phyloP scores from a whole-genome alignment of 2,329 filamentous ascomycete genomes.

The Aureobasidium vineae region DNA sequence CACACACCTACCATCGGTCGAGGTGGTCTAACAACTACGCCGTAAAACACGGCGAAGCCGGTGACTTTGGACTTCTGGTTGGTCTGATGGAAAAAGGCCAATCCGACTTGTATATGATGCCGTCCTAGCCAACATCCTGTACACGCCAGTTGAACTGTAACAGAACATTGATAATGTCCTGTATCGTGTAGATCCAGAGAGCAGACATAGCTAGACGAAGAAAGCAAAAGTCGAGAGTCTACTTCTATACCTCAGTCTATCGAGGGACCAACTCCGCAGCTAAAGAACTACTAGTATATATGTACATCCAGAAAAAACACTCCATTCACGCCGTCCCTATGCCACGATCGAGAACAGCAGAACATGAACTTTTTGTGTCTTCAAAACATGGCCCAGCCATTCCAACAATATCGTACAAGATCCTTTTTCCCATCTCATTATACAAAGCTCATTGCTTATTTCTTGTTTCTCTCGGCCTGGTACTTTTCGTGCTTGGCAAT shows the following conservation, averaged over 20 bases:
- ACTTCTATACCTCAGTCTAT: background rate
- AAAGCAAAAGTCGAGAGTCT: background rate
- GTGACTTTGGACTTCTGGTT: no score
- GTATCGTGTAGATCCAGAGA: no score
- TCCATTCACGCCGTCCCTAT: background rate
- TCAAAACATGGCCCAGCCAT: conserved; percentile 7
- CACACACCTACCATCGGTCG: no score
- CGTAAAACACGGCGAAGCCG: no score
- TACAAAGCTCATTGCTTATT: conserved; percentile 39
- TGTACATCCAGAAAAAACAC: background rate
- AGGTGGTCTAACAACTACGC: no score
- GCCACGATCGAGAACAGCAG: background rate
- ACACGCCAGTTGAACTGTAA: no score
- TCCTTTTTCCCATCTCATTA: background rate
- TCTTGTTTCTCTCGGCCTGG: conserved; percentile 63
- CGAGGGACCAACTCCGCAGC: background rate
- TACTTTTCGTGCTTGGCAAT: conserved; percentile 67
- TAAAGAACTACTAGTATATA: background rate
- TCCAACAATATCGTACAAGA: conserved; percentile 8
- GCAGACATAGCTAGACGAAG: no score
- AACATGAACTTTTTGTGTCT: background rate
- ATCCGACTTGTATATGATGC: no score
- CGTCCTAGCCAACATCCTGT: no score
- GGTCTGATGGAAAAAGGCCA: no score
- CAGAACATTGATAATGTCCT: no score